These are phyloP conservation scores for Epichloe sylvatica DNA, from an alignment of 2,329 filamentous ascomycete species.

Conservation along the genomic window DNA sequence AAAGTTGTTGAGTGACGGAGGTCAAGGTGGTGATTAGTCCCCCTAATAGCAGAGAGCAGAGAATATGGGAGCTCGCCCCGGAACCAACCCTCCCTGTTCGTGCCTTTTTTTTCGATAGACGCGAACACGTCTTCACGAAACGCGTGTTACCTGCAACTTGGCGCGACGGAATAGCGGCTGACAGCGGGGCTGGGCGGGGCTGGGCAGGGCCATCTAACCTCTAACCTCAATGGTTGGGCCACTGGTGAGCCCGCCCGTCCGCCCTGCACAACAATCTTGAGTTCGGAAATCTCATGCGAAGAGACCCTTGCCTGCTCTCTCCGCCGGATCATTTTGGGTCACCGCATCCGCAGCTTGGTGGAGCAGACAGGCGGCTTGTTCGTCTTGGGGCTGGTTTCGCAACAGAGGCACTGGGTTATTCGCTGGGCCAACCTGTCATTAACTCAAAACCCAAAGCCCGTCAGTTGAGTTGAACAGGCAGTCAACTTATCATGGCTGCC, in stretches of 20 bases:
- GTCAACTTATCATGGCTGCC: conserved; percentile 12
- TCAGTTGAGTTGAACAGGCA: not conserved
- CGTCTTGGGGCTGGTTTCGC: not conserved
- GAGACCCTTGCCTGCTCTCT: not conserved
- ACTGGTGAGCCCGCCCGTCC: not conserved
- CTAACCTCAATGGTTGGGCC: not conserved
- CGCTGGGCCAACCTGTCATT: not conserved
- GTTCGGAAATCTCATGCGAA: not conserved
- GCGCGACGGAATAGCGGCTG: not conserved
- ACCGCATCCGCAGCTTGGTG: not conserved
- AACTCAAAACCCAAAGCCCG: not conserved
- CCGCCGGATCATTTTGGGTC: not conserved
- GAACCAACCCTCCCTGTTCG: not conserved
- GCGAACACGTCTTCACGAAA: conserved; percentile 7
- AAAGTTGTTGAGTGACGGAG: not conserved
- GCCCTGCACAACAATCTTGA: too few relatives aligned
- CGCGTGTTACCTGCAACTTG: conserved; percentile 1
- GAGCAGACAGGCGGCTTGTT: not conserved
- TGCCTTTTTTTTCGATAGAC: conserved; percentile 1
- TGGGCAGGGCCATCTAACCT: not conserved
- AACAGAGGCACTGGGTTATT: not conserved
- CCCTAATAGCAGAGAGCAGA: not conserved
- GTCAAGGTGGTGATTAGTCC: not conserved
- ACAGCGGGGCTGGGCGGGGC: not conserved
- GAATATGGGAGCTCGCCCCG: too few relatives aligned